These are phyloP conservation scores for Eucalyptus sideroxylon DNA, from an alignment of 345 rosid species.

Conservation along the genomic window DNA sequence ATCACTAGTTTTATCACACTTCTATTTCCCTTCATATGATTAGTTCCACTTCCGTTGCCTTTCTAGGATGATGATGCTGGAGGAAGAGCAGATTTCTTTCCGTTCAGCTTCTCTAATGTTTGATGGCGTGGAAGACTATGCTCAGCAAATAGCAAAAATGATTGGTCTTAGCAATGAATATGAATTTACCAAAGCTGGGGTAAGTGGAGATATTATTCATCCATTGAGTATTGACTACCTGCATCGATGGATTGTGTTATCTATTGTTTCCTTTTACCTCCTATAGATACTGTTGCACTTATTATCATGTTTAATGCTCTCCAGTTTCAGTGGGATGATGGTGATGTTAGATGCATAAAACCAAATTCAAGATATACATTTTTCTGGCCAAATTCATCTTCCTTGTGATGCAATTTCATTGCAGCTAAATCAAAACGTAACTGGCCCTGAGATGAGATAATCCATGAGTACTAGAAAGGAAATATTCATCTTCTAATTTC, in stretches of 20 bases:
- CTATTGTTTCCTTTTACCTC: not conserved
- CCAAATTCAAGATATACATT: not conserved
- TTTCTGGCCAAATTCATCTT: not conserved
- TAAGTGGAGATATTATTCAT: constrained; percentile 14
- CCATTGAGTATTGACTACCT: not conserved
- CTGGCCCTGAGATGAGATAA: not conserved
- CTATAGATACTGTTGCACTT: not conserved
- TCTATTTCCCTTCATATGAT: not conserved
- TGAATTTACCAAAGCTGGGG: constrained; percentile 83
- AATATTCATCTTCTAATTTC: not conserved
- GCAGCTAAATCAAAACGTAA: not conserved
- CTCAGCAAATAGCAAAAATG: constrained; percentile 97
- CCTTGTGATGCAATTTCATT: not conserved
- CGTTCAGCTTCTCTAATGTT: constrained; percentile 79
- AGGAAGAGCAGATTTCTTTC: constrained; percentile 91
- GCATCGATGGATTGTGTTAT: not conserved
- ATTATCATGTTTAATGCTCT: not conserved
- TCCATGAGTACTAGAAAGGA: not conserved
- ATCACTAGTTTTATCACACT: not conserved
- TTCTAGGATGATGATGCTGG: constrained; percentile 95
- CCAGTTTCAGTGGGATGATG: not conserved
- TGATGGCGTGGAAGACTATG: constrained; percentile 96
- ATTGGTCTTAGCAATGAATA: constrained; percentile 84
- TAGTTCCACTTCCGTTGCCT: not conserved
- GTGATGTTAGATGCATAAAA: not conserved